Conservation (phyloP, 768 basidiomycete species). For the Hericium erinaceus region DNA sequence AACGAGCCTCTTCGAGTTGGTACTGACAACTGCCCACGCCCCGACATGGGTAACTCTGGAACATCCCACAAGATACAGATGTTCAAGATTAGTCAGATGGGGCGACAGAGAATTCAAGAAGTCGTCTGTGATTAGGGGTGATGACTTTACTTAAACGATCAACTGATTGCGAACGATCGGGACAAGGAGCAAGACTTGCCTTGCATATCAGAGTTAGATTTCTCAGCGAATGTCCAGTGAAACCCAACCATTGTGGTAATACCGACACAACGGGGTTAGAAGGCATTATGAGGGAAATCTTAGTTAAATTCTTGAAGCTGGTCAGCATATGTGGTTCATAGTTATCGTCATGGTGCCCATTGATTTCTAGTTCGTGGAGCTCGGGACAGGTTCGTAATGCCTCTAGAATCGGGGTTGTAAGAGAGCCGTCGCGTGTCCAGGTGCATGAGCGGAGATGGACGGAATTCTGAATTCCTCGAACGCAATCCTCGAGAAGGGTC, state of each 20-base stretch:
- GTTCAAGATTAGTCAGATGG: slow-evolving; percentile 39
- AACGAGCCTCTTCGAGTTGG: slow-evolving; percentile 37
- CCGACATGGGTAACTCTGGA: slow-evolving; percentile 57
- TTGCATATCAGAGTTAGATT: slow-evolving; percentile 64
- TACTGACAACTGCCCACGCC: slow-evolving; percentile 39
- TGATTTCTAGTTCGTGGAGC: slow-evolving; percentile 58
- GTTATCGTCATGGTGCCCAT: slow-evolving; percentile 46
- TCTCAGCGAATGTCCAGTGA: slow-evolving; percentile 36
- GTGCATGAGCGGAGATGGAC: slow-evolving; percentile 50
- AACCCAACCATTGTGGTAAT: slow-evolving; percentile 41
- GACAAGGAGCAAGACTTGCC: slow-evolving; percentile 26
- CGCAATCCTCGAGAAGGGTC: slow-evolving; percentile 29
- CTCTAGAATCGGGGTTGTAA: slow-evolving; percentile 49
- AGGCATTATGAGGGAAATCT: slow-evolving; percentile 71
- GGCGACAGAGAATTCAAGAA: slow-evolving; percentile 43
- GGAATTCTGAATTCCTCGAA: slow-evolving; percentile 51
- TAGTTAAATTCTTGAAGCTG: slow-evolving; percentile 40
- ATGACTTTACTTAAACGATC: slow-evolving; percentile 31
- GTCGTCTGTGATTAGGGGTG: slow-evolving; percentile 48
- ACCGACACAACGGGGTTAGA: slow-evolving; percentile 40
- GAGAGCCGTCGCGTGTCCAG: slow-evolving; percentile 76
- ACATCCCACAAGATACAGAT: slow-evolving; percentile 59
- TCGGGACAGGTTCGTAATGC: slow-evolving; percentile 33
- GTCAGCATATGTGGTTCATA: slow-evolving; percentile 46
- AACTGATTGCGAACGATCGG: not conserved